Conservation (phyloP, 164 flowering plant species). For the Annona squamosa region DNA sequence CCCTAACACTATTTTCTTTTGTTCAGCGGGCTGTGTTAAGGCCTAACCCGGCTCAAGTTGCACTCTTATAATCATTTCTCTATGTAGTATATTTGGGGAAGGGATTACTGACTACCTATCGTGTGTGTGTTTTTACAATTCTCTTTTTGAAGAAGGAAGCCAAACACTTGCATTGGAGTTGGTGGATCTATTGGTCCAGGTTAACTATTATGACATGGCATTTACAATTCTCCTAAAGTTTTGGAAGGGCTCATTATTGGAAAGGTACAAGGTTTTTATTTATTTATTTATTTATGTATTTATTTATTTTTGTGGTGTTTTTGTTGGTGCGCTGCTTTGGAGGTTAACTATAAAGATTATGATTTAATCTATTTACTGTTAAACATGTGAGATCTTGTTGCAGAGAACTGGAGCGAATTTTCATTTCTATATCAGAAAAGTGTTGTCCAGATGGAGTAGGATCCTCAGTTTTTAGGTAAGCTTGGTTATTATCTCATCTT, state of each 20-base stretch:
- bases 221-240: constrained; percentile 71
- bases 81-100: neutral
- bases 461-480: constrained; percentile 38
- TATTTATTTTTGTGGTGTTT: neutral
- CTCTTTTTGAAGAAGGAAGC: constrained; percentile 33
- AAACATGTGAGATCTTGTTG: constrained; percentile 4
- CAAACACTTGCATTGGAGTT: constrained; percentile 41
- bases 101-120: neutral
- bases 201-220: constrained; percentile 74
- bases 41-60: too few species aligned
- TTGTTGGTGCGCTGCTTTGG: neutral
- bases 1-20: too few species aligned
- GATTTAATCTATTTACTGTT: neutral
- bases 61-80: neutral
- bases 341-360: neutral
- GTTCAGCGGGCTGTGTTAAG: too few species aligned
- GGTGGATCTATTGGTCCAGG: constrained; percentile 61
- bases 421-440: constrained; percentile 58
- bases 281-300: neutral
- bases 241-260: constrained; percentile 65
- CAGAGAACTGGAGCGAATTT: constrained; percentile 82
- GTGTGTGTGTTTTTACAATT: neutral
- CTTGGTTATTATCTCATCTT: constrained; percentile 1
- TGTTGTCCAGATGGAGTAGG: constrained; percentile 51
- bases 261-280: constrained; percentile 37